Conservation (phyloP, 2,329 filamentous ascomycete genomes). For the Calonectria montana region DNA sequence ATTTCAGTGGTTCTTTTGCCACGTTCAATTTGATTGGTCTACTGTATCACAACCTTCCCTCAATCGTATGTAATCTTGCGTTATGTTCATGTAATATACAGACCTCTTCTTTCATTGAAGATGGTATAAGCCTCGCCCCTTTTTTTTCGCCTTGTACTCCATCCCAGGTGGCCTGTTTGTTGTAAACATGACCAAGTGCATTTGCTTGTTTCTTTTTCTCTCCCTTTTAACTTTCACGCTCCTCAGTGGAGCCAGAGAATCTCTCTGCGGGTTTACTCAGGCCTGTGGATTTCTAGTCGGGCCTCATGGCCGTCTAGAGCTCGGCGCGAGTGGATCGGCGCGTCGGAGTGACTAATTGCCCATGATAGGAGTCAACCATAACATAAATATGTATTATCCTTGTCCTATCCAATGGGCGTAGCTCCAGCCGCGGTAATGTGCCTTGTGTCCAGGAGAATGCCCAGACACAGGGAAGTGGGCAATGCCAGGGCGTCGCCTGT, state of each 20-base stretch:
- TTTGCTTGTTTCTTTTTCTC: neutral
- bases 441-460: neutral
- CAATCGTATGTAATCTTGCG: neutral
- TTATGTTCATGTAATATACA: conserved; percentile 2
- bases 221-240: neutral
- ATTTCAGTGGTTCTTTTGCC: neutral
- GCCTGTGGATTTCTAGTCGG: neutral
- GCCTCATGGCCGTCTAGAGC: neutral
- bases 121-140: neutral
- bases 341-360: neutral
- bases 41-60: neutral
- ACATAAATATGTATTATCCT: neutral
- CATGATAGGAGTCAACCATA: neutral
- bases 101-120: neutral
- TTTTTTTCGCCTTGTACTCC: neutral
- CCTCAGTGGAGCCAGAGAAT: neutral
- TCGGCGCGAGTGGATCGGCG: neutral
- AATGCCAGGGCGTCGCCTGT: neutral
- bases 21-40: neutral
- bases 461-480: neutral
- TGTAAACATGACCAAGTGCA: neutral
- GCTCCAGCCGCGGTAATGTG: neutral
- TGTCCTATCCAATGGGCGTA: neutral
- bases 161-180: neutral
- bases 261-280: conserved; percentile 1